phyloP scores from a whole-genome alignment of 305 asterid species.

The Solanum hybrid region DNA sequence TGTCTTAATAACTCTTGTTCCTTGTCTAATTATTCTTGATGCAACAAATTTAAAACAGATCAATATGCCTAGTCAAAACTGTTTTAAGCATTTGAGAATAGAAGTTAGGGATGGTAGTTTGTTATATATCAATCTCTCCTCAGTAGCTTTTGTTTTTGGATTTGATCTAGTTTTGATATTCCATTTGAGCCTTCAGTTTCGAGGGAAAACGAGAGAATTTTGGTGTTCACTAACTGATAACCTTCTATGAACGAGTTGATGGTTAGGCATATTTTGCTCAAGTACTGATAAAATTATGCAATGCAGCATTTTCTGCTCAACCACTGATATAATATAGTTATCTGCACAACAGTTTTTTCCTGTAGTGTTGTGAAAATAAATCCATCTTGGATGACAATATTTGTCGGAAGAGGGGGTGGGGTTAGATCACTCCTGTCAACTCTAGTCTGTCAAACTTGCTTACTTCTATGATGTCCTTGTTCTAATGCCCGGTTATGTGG shows the following conservation, averaged over 20 bases:
- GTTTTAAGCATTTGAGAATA: neutral
- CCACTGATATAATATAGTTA: neutral
- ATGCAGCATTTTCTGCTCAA: neutral
- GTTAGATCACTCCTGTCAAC: neutral
- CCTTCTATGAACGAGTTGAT: neutral
- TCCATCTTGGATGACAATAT: neutral
- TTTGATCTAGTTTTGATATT: neutral
- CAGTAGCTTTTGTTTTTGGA: neutral
- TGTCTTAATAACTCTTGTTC: neutral
- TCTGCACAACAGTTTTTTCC: neutral
- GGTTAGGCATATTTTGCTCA: neutral
- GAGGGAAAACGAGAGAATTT: neutral
- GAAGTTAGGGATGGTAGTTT: neutral
- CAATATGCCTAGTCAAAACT: neutral
- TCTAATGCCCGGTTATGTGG: neutral
- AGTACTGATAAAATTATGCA: neutral
- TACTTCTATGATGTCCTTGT: neutral
- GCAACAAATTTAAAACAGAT: neutral
- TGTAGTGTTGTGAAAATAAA: neutral
- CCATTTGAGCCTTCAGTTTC: neutral
- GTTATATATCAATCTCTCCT: neutral
- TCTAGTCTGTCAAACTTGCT: neutral
- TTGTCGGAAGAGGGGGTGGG: neutral
- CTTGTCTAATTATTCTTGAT: neutral
- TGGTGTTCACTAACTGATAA: neutral